Evolutionary conservation across 148 eudicot genomes (phyloP), one percentile per base, ranked within the genome.

Genomic region (Camellia granthamiana): DNA sequence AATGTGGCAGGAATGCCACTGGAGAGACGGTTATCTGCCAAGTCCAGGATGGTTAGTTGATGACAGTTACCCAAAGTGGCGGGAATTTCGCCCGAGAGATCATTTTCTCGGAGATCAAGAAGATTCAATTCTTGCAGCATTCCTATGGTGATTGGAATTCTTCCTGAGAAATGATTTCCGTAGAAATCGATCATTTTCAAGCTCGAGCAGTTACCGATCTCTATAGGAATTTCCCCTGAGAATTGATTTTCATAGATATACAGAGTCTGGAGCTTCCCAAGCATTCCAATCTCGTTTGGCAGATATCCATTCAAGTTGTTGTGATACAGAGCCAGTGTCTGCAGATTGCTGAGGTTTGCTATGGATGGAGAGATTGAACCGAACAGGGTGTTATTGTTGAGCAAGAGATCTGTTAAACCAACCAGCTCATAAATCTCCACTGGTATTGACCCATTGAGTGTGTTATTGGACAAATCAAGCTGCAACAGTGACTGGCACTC

Each of bases 161-260:
- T 54, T 46, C 97, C 99, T 0, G 78, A 64, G 72, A 96, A 96
- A 12, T 80, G 92, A 78, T 96, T 96, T 5, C 99, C 99, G 59
- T 83, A 96, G 74, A 96, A 92, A 85, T 96, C 99, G 30, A 96
- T 70, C 98, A 90, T 91, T 65, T 92, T 92, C 85, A 96, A 84
- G 81, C 94, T 87, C 30, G 99, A 90, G 83, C 99, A 96, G 82
- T 96, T 96, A n/a, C 98, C 97, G 44, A 96, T 90, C 79, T 94
- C 98, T 55, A 47, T 15, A 1, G 99, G 99, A 38, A 96, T 92
- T 61, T 89, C 91, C 3, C 99, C 98, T 0, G 95, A 88, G 10
- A 96, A 88, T 58, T 90, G 91, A 80, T 92, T 96, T 66, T 90
- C 96, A 65, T 93, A 96, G 49, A 96, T 64, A 75, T 75, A 95